Evolutionary conservation across 257 asterid genomes (phyloP), one percentile per base, ranked within the genome.

Genomic region (Nicotiana benthamiana): DNA sequence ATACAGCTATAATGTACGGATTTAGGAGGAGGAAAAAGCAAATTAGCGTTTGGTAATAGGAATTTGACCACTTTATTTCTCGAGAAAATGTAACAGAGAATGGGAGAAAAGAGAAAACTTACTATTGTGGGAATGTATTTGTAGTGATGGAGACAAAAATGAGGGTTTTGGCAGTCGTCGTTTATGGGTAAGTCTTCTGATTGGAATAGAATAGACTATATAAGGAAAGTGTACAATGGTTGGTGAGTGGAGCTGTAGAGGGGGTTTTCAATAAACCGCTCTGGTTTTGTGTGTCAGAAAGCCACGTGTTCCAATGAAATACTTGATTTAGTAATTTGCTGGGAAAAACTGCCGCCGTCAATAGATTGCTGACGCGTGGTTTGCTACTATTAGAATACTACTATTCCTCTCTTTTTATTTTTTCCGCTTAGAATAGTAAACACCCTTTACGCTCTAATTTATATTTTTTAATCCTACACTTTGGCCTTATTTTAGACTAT

Each of bases 301-400:
- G 59, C 59, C 59, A 72, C 77, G 77, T 46, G 60, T 22, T 12
- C 77, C 60, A 46, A 43, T 70, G 60, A 72, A 72, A 72, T 46
- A 40, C 40, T 46, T 46, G 22, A 15, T 72, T 24, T 43, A 4
- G 11, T 22, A 6, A 46, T 20, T 70, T 43, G 12, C 12, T 63
- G 43, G 6, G 3, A 63, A 63, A 63, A 43, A 43, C 36, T 43
- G 22, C 3, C 1, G 60, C n/a, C 36, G 16, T 72, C 59, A 72
- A 72, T 72, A 72, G 78, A 46, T 72, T 20, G 15, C 78, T 72
- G 78, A 72, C 78, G 4, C 59, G 78, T 72, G 78, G 20, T 22
- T 3, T 3, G 7, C 22, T 20, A 11, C 4, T 17, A 5, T 2
- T 40, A 40, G 12, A 40, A 40, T 40, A 40, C 48, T 40, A 40